Evolutionary conservation across 192 early-diverging fungal species (phyloP).

Genomic region (Backusella liffmaniae): DNA sequence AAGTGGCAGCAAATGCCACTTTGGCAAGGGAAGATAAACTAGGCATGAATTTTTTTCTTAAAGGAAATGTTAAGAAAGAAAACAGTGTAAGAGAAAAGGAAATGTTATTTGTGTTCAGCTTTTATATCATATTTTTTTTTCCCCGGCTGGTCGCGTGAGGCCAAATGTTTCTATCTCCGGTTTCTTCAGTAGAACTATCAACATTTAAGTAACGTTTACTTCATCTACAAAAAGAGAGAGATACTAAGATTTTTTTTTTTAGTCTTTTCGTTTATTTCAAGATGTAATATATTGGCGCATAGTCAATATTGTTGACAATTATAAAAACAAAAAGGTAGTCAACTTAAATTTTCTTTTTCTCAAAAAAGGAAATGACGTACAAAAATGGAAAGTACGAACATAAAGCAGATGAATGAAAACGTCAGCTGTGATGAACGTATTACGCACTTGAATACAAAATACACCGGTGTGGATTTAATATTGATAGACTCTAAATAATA

Average conservation of each 20-base stretch:
- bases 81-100: not conserved
- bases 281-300: not conserved
- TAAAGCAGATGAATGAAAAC: not conserved
- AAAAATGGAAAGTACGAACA: not conserved
- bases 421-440: not conserved
- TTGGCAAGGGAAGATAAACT: slow-evolving; percentile 15
- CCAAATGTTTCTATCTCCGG: not conserved
- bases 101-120: not conserved
- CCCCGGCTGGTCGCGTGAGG: slow-evolving; percentile 9
- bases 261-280: no score
- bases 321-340: not conserved
- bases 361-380: slow-evolving; percentile 5
- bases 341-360: not conserved
- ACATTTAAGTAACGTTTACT: not conserved
- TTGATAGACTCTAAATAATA: not conserved
- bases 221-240: not conserved
- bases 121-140: not conserved
- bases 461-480: not conserved
- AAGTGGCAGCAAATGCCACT: not conserved
- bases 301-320: not conserved
- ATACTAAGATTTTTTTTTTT: no score
- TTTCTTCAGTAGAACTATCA: not conserved
- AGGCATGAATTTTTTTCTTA: slow-evolving; percentile 11
- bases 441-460: not conserved
- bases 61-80: not conserved